Conservation (phyloP, 306 rosid genomes). For the Rosa lucieae region DNA sequence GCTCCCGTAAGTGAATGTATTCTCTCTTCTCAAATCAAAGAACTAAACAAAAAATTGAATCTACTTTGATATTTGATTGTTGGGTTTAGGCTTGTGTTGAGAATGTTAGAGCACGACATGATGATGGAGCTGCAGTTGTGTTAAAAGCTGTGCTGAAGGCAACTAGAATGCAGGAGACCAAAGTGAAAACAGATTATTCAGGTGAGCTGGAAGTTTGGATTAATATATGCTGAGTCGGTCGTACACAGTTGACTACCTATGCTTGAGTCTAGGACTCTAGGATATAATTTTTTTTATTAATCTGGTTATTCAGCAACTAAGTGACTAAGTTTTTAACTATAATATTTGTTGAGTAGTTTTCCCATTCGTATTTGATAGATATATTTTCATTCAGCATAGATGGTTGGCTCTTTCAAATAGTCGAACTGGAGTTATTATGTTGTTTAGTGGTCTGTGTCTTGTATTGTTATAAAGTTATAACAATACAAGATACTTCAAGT, state of each 20-base stretch:
- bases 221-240: neutral
- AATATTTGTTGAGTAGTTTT: neutral
- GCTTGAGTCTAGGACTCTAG: neutral
- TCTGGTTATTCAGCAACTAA: neutral
- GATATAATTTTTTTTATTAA: neutral
- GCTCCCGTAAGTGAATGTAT: constrained; percentile 23
- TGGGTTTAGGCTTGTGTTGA: constrained; percentile 65
- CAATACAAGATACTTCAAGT: neutral
- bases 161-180: constrained; percentile 59
- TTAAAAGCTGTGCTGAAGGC: constrained; percentile 68
- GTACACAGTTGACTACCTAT: neutral
- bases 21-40: neutral
- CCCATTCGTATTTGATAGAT: neutral
- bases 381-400: neutral
- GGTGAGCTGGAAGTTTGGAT: constrained; percentile 44
- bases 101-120: constrained; percentile 65
- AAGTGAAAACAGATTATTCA: constrained; percentile 61
- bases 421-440: neutral
- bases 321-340: neutral
- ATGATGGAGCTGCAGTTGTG: constrained; percentile 72
- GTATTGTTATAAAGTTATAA: too few relatives aligned
- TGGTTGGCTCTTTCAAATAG: neutral
- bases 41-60: neutral
- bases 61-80: constrained; percentile 22
- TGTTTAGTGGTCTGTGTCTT: neutral